phyloP scores from a whole-genome alignment of 257 asterid species.

The Craterostigma plantagineum region DNA sequence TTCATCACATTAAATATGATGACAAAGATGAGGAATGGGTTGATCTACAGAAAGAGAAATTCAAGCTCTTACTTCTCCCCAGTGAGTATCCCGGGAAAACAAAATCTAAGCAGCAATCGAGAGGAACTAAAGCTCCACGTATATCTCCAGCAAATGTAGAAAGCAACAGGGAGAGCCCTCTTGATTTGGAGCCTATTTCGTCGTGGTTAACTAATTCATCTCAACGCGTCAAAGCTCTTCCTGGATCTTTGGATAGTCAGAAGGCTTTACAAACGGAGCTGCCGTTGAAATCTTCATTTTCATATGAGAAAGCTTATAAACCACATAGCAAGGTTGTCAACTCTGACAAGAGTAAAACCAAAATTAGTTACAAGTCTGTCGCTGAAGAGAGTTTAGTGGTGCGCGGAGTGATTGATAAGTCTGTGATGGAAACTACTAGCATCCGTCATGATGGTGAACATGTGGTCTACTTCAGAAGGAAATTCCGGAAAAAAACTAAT shows the following conservation, averaged over 20 bases:
- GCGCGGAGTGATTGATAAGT: slow-evolving; percentile 14
- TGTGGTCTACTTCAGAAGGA: slow-evolving; percentile 64
- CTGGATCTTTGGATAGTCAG: slow-evolving; percentile 38
- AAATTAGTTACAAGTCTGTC: slow-evolving; percentile 18
- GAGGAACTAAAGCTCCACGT: slow-evolving; percentile 9
- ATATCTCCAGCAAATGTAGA: slow-evolving; percentile 17
- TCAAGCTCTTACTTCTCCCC: slow-evolving; percentile 81
- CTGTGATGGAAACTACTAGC: slow-evolving; percentile 23
- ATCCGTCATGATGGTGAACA: slow-evolving; percentile 15
- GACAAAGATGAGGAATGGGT: slow-evolving; percentile 95
- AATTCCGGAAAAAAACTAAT: slow-evolving; percentile 20
- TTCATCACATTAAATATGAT: slow-evolving; percentile 76
- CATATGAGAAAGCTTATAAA: slow-evolving; percentile 23
- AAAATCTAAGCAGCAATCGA: slow-evolving; percentile 19
- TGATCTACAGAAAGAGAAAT: slow-evolving; percentile 68
- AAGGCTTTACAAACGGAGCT: slow-evolving; percentile 19
- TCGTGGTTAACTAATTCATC: slow-evolving; percentile 84
- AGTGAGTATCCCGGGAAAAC: slow-evolving; percentile 55
- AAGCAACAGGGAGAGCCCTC: slow-evolving; percentile 21
- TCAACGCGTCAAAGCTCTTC: slow-evolving; percentile 47
- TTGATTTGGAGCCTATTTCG: slow-evolving; percentile 79
- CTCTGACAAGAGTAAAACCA: slow-evolving; percentile 14
- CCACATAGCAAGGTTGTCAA: slow-evolving; percentile 15
- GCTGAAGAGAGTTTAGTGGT: slow-evolving; percentile 17
- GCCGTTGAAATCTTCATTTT: slow-evolving; percentile 18